Percentiles rank a stretch among this genome's conserved stretches.
These are phyloP conservation scores for Pseudotsuga menziesii DNA, from an alignment of 75 land plant species.

Conservation along the genomic window DNA sequence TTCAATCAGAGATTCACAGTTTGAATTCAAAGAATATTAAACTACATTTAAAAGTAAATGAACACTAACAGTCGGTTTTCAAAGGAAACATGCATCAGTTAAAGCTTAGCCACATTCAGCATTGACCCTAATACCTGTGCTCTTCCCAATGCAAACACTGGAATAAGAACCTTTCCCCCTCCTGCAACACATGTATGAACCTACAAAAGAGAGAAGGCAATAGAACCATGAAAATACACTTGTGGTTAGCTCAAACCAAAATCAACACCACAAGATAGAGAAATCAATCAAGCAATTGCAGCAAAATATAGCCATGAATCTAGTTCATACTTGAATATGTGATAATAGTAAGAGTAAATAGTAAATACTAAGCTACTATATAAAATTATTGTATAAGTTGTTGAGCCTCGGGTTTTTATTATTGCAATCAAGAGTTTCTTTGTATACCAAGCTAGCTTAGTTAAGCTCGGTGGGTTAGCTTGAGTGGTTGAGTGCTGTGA, in stretches of 20 bases:
- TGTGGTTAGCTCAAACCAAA: not conserved
- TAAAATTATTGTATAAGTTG: not conserved
- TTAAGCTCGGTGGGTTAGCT: no score
- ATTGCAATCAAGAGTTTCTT: no score
- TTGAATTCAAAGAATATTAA: not conserved
- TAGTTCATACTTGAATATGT: not conserved
- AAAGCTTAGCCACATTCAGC: not conserved
- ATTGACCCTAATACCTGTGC: constrained; percentile 69
- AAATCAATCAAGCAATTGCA: not conserved
- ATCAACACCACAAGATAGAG: not conserved
- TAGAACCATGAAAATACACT: not conserved
- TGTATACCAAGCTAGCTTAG: no score
- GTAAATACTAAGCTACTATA: not conserved
- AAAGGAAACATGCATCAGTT: not conserved
- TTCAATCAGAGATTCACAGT: no score
- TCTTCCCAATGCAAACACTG: constrained; percentile 96
- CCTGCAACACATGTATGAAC: constrained; percentile 88
- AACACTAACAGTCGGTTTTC: not conserved
- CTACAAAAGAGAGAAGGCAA: constrained; percentile 19
- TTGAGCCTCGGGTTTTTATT: not conserved
- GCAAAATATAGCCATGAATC: not conserved
- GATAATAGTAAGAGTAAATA: not conserved
- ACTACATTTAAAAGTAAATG: not conserved
- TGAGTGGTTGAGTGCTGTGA: no score
- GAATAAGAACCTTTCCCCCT: constrained; percentile 98